Evolutionary conservation across 1,284 basidiomycete genomes (phyloP).

Genomic region (Ustilago shanxiensis): DNA sequence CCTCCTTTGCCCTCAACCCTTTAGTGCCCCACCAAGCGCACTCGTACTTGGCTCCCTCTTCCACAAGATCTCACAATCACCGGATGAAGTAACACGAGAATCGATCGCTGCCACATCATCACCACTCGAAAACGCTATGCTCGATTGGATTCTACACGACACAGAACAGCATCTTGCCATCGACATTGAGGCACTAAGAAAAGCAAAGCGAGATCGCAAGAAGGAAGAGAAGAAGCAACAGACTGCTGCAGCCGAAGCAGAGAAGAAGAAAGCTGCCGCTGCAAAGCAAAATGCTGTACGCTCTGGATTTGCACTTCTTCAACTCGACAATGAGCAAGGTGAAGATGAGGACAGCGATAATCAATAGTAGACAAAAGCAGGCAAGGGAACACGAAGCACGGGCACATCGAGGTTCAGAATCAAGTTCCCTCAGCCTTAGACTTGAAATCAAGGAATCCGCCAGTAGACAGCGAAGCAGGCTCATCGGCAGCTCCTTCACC

Average conservation of each 20-base stretch:
- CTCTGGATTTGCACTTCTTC: constrained; percentile 34
- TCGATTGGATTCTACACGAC: constrained; percentile 45
- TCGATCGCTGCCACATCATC: constrained; percentile 18
- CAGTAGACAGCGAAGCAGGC: constrained; percentile 44
- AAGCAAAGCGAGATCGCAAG: constrained; percentile 46
- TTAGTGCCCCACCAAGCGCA: constrained; percentile 37
- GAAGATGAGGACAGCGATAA: constrained; percentile 32
- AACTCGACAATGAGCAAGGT: constrained; percentile 26
- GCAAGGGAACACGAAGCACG: neutral
- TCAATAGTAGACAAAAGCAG: constrained; percentile 9
- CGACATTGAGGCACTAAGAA: constrained; percentile 50
- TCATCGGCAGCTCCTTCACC: constrained; percentile 16
- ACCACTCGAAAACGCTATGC: constrained; percentile 28
- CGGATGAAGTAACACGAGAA: constrained; percentile 24
- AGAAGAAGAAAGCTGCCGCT: constrained; percentile 21
- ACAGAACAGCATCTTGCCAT: constrained; percentile 42
- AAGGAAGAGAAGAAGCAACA: constrained; percentile 46
- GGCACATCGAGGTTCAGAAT: neutral
- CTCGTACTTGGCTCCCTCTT: constrained; percentile 44
- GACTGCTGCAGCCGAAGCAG: constrained; percentile 15
- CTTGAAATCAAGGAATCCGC: constrained; percentile 35
- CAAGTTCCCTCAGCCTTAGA: neutral
- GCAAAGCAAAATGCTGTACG: constrained; percentile 29
- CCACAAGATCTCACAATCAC: constrained; percentile 33
- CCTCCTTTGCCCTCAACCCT: constrained; percentile 37